Evolutionary conservation across 805 yeast species (phyloP).

Genomic region (Myxozyma lipomycoides): DNA sequence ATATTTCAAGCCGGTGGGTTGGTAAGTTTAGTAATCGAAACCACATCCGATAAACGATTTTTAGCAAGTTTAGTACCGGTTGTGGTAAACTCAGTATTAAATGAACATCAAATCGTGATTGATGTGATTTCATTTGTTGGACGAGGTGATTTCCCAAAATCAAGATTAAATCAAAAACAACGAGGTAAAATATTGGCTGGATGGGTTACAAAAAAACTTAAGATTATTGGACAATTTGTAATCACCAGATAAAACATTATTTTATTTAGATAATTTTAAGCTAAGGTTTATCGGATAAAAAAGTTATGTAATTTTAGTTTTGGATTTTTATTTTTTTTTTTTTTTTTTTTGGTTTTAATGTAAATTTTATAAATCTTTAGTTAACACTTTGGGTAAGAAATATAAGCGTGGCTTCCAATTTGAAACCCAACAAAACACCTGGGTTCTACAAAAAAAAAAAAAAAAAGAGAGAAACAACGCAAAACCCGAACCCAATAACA

Average conservation of each 20-base stretch:
- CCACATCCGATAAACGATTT: slow-evolving; percentile 44
- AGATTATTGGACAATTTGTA: slow-evolving; percentile 26
- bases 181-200: slow-evolving; percentile 59
- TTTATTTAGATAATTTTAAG: no score
- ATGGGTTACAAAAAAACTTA: slow-evolving; percentile 52
- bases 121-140: slow-evolving; percentile 81
- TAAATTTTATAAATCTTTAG: no score
- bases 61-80: slow-evolving; percentile 78
- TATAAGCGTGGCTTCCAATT: no score
- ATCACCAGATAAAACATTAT: slow-evolving; percentile 14
- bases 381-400: no score
- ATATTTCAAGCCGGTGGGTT: slow-evolving; percentile 80
- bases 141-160: slow-evolving; percentile 58
- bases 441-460: no score
- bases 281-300: not conserved
- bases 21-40: slow-evolving; percentile 68
- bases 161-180: slow-evolving; percentile 72
- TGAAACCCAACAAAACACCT: no score
- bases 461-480: not conserved
- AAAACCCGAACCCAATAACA: not conserved
- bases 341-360: no score
- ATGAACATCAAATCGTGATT: slow-evolving; percentile 73
- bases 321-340: not conserved
- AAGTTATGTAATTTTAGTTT: no score
- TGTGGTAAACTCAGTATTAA: slow-evolving; percentile 70